These are phyloP conservation scores for Uncinocarpus reesii DNA, from an alignment of 2,329 filamentous ascomycete species.

Conservation along the genomic window DNA sequence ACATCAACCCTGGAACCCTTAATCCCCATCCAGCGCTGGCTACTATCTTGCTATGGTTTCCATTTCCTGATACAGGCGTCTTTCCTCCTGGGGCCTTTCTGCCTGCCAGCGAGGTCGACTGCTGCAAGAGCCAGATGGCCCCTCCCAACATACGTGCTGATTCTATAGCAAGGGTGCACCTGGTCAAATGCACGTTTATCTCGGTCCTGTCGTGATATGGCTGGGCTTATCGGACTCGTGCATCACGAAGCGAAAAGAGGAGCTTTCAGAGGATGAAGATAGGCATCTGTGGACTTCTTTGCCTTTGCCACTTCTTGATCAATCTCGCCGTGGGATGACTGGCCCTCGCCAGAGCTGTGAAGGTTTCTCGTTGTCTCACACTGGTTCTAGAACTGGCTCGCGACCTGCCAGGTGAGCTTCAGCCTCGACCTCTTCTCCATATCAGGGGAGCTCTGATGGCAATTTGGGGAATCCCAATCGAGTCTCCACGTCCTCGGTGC, in stretches of 20 bases:
- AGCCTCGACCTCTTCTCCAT: neutral
- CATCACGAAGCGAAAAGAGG: neutral
- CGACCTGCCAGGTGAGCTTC: neutral
- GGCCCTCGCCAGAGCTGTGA: neutral
- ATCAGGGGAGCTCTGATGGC: neutral
- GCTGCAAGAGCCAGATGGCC: neutral
- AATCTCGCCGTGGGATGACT: neutral
- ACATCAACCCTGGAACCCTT: neutral
- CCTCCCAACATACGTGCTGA: neutral
- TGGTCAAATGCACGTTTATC: conserved; percentile 7
- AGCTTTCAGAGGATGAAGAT: neutral
- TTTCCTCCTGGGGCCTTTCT: no score
- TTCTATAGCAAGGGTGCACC: conserved; percentile 4
- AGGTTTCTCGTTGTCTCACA: neutral
- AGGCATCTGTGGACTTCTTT: neutral
- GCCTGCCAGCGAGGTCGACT: no score
- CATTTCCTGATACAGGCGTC: no score
- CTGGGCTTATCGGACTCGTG: neutral
- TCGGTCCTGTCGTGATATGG: neutral
- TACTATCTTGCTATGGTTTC: no score
- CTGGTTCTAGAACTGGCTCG: conserved; percentile 2
- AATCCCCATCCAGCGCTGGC: no score
- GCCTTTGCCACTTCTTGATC: neutral
- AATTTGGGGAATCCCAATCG: neutral
- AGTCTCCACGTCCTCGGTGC: neutral